Conservation (phyloP, 495 filamentous ascomycete species). For the Neurospora sp. region DNA sequence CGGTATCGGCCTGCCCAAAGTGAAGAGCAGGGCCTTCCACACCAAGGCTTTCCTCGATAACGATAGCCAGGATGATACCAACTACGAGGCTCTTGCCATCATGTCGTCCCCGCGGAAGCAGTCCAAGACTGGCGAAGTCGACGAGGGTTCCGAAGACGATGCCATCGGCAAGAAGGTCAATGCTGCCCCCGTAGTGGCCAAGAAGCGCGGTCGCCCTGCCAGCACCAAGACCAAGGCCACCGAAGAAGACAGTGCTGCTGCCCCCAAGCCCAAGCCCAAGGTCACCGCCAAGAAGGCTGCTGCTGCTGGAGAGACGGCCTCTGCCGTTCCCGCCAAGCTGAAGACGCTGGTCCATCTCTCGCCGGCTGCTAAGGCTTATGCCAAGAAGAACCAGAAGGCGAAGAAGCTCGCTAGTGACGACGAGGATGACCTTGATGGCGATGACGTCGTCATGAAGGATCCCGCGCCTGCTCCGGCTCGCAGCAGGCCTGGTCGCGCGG, state of each 20-base stretch:
- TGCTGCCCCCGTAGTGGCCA: conserved; percentile 31
- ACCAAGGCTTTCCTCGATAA: conserved; percentile 41
- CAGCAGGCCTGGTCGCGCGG: conserved; percentile 37
- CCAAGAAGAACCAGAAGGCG: conserved; percentile 55
- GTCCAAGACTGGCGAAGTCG: conserved; percentile 48
- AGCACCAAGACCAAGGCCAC: conserved; percentile 40
- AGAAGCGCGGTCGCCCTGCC: conserved; percentile 44
- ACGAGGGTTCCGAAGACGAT: conserved; percentile 54
- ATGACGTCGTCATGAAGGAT: conserved; percentile 27
- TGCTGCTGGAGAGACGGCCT: conserved; percentile 10
- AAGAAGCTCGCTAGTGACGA: conserved; percentile 31
- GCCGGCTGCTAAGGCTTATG: conserved; percentile 76
- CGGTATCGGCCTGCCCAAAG: conserved; percentile 29
- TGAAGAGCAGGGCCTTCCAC: conserved; percentile 34
- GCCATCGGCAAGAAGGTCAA: conserved; percentile 33
- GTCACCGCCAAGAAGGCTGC: conserved; percentile 23
- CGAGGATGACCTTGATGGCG: conserved; percentile 36
- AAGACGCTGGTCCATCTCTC: conserved; percentile 46
- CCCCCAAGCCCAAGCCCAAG: conserved; percentile 21
- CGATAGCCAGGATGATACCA: conserved; percentile 66
- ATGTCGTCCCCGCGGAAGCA: conserved; percentile 42
- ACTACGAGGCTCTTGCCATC: conserved; percentile 72
- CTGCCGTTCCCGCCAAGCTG: conserved; percentile 9
- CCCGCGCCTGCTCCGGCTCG: conserved; percentile 30
- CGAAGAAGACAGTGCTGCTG: conserved; percentile 16